Evolutionary conservation across 805 yeast genomes (phyloP).

Genomic region (Metschnikowia borealis): DNA sequence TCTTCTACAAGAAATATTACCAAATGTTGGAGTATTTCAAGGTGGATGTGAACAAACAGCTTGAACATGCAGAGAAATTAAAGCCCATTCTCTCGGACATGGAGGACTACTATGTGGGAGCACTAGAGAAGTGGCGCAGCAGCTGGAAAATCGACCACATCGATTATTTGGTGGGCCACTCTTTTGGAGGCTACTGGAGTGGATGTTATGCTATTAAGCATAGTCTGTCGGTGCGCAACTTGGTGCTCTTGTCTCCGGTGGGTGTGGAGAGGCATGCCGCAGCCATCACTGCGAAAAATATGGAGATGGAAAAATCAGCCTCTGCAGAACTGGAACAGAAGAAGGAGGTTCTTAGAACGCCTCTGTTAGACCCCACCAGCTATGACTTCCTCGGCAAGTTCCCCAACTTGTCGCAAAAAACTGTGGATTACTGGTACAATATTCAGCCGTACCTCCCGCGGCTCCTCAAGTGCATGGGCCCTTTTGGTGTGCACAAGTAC

Average conservation of each 20-base stretch:
- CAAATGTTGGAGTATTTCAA: conserved; percentile 36
- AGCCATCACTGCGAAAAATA: conserved; percentile 39
- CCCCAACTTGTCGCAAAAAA: conserved; percentile 34
- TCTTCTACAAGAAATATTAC: conserved; percentile 36
- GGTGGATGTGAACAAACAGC: conserved; percentile 24
- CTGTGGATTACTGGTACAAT: conserved; percentile 35
- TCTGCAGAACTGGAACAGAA: not conserved
- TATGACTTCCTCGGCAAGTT: conserved; percentile 46
- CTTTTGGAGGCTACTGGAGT: conserved; percentile 74
- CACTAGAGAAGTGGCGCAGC: conserved; percentile 64
- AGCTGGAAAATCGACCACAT: conserved; percentile 47
- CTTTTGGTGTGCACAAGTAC: conserved; percentile 36
- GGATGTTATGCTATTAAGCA: conserved; percentile 57
- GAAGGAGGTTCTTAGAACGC: not conserved
- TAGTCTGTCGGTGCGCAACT: conserved; percentile 49
- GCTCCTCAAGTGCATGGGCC: conserved; percentile 43
- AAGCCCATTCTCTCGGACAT: conserved; percentile 39
- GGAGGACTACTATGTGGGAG: conserved; percentile 53
- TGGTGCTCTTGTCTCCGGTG: conserved; percentile 69
- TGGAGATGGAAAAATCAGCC: not conserved
- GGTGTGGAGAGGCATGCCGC: conserved; percentile 71
- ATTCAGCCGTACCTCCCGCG: conserved; percentile 45
- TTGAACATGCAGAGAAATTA: conserved; percentile 32
- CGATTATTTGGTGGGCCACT: conserved; percentile 66
- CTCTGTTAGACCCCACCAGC: conserved; percentile 36